These are phyloP conservation scores for Alternaria consortialis DNA, from an alignment of 2,329 filamentous ascomycete genomes.

Conservation along the genomic window DNA sequence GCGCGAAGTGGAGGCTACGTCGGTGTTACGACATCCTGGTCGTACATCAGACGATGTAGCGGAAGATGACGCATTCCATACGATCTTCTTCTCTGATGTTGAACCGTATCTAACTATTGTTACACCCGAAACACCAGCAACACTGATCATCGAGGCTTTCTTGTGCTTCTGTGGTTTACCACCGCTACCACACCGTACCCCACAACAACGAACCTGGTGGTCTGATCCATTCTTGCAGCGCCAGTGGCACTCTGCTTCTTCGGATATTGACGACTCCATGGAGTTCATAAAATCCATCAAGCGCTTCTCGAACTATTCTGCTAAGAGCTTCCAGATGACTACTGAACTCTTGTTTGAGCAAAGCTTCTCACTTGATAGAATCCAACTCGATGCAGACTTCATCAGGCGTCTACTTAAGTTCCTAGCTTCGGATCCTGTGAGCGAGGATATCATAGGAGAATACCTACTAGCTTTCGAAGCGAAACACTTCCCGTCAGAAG, in stretches of 20 bases:
- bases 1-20: slow-evolving; percentile 63
- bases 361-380: slow-evolving; percentile 24
- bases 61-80: slow-evolving; percentile 83
- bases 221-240: slow-evolving; percentile 65
- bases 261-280: slow-evolving; percentile 16
- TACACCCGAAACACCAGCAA: slow-evolving; percentile 49
- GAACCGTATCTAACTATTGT: slow-evolving; percentile 65
- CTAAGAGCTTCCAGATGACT: slow-evolving; percentile 31
- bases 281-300: slow-evolving; percentile 13
- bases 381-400: slow-evolving; percentile 26
- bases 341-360: slow-evolving; percentile 37
- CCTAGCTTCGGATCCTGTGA: slow-evolving; percentile 56
- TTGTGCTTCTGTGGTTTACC: slow-evolving; percentile 60
- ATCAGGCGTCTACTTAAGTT: slow-evolving; percentile 61
- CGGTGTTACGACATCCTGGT: slow-evolving; percentile 68
- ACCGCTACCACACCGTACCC: slow-evolving; percentile 50
- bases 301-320: slow-evolving; percentile 21
- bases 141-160: slow-evolving; percentile 73
- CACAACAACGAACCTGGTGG: slow-evolving; percentile 50
- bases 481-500: slow-evolving; percentile 60
- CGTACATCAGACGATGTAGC: slow-evolving; percentile 77
- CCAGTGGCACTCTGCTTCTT: slow-evolving; percentile 26
- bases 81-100: slow-evolving; percentile 83
- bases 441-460: slow-evolving; percentile 65
- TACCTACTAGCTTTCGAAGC: slow-evolving; percentile 76